Conservation (phyloP, 208 protist genomes). For the Leptomonas pyrrhocoris region DNA sequence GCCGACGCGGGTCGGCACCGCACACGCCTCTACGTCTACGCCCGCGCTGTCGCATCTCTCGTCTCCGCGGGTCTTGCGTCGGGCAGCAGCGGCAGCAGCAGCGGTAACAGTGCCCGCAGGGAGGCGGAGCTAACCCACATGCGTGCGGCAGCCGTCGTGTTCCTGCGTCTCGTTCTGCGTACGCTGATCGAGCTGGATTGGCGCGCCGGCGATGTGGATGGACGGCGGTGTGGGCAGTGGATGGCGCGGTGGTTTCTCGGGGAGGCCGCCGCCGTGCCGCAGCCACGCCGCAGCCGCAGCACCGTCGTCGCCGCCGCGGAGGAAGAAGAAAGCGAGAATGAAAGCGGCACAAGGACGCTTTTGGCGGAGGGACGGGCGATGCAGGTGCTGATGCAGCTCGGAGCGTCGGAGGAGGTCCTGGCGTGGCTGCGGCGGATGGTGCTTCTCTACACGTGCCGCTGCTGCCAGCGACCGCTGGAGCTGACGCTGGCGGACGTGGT, state of each 20-base stretch:
- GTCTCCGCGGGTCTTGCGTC: constrained; percentile 15
- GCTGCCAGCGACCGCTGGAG: constrained; percentile 32
- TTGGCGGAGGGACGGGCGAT: constrained; percentile 27
- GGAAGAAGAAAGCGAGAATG: no score
- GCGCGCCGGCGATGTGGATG: constrained; percentile 17
- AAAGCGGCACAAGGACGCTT: not conserved
- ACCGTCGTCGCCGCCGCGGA: not conserved
- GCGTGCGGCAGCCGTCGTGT: constrained; percentile 15
- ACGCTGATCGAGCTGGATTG: constrained; percentile 30
- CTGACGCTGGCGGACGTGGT: constrained; percentile 42
- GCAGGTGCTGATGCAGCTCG: constrained; percentile 31
- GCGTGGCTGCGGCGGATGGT: constrained; percentile 39
- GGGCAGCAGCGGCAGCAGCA: not conserved
- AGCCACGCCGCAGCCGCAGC: not conserved
- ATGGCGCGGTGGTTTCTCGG: constrained; percentile 30
- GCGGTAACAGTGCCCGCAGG: not conserved
- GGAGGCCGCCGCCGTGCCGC: not conserved
- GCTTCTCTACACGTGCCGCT: constrained; percentile 37
- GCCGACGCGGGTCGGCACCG: constrained; percentile 14
- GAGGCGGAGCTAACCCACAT: constrained; percentile 19
- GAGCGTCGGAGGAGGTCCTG: constrained; percentile 5
- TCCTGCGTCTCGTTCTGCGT: constrained; percentile 19
- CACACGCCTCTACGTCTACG: constrained; percentile 18
- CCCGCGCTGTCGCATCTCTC: constrained; percentile 17
- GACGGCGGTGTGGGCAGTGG: constrained; percentile 23